phyloP scores from a whole-genome alignment of 768 basidiomycete genomes.

The Trametes coccinea region DNA sequence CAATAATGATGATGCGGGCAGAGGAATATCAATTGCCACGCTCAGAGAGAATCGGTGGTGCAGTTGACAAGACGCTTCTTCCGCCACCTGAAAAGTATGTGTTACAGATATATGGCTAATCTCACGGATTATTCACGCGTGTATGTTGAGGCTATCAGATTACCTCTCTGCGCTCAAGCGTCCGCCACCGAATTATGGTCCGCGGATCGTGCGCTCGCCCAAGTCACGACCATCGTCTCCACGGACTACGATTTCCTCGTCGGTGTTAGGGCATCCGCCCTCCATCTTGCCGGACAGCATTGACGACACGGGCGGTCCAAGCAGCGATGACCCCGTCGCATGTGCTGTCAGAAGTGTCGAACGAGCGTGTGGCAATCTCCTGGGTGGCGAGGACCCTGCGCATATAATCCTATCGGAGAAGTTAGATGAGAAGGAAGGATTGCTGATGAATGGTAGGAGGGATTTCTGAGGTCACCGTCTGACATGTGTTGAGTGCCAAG shows the following conservation, averaged over 20 bases:
- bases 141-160: conserved; percentile 34
- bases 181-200: neutral
- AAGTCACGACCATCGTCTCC: conserved; percentile 31
- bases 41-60: conserved; percentile 46
- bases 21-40: conserved; percentile 59
- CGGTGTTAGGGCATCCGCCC: conserved; percentile 39
- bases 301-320: conserved; percentile 31
- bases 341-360: conserved; percentile 14
- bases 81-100: conserved; percentile 15
- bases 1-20: conserved; percentile 22
- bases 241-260: conserved; percentile 25
- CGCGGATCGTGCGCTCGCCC: conserved; percentile 24
- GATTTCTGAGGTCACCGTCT: neutral
- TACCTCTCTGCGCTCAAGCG: conserved; percentile 40
- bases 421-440: conserved; percentile 49
- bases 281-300: conserved; percentile 10
- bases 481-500: neutral
- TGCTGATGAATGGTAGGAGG: conserved; percentile 60
- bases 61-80: conserved; percentile 3
- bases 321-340: conserved; percentile 16
- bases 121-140: no score
- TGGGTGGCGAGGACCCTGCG: conserved; percentile 15
- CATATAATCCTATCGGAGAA: conserved; percentile 54
- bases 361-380: conserved; percentile 8
- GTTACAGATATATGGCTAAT: neutral